Conservation (phyloP, 306 rosid genomes). For the Senna tora region DNA sequence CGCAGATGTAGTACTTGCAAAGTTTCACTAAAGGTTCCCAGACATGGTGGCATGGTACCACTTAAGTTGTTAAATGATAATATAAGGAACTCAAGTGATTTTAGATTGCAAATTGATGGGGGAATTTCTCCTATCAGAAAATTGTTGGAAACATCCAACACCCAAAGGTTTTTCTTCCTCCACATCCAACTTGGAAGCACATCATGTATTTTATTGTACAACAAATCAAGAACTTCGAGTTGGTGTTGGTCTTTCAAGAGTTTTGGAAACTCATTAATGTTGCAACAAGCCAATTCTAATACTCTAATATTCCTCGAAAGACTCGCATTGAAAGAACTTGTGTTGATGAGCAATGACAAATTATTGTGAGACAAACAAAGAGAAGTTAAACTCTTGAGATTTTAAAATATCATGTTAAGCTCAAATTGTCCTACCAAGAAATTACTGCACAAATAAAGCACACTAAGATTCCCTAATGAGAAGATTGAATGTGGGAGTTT, state of each 20-base stretch:
- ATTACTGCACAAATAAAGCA: too few species aligned
- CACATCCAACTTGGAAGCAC: conserved; percentile 36
- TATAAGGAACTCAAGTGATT: conserved; percentile 1
- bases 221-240: neutral
- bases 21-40: conserved; percentile 23
- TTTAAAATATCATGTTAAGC: neutral
- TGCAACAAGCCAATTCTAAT: conserved; percentile 1
- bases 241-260: neutral
- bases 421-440: too few species aligned
- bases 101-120: conserved; percentile 34
- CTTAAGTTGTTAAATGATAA: conserved; percentile 32
- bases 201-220: neutral
- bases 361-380: conserved; percentile 8
- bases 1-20: neutral
- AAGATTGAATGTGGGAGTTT: too few species aligned
- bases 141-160: neutral
- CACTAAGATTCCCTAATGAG: too few species aligned
- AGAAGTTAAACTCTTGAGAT: neutral
- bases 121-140: conserved; percentile 24
- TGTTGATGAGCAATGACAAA: neutral
- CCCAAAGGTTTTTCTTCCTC: neutral
- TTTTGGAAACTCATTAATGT: conserved; percentile 20
- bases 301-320: neutral
- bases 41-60: conserved; percentile 26
- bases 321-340: conserved; percentile 1